These are phyloP conservation scores for Acanthamoeba royreba DNA, from an alignment of 208 protist genomes.

Conservation along the genomic window DNA sequence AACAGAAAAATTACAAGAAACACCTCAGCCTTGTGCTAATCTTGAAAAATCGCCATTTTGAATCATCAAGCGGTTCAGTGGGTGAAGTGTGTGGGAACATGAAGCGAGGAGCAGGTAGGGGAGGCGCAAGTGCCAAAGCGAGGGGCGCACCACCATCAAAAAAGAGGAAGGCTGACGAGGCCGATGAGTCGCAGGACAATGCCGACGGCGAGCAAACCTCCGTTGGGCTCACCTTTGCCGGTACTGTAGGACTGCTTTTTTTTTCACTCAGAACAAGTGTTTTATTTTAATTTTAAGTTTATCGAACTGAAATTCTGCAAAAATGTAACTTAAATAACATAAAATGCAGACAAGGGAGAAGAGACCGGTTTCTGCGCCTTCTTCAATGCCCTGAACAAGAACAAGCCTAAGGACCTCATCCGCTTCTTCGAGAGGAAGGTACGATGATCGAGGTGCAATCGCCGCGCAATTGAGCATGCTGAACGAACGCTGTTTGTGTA, in stretches of 20 bases:
- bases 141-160: neutral
- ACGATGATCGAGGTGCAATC: neutral
- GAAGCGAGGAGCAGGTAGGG: too few species aligned
- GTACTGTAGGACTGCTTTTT: neutral
- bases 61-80: too few species aligned
- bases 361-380: conserved; percentile 1
- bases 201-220: neutral
- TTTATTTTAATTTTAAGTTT: neutral
- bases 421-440: conserved; percentile 30
- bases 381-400: neutral
- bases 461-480: neutral
- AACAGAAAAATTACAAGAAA: too few species aligned
- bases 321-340: neutral
- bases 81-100: too few species aligned
- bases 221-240: neutral
- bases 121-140: too few species aligned
- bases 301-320: neutral
- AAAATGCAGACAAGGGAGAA: neutral
- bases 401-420: conserved; percentile 2
- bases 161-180: neutral
- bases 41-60: too few species aligned
- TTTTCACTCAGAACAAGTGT: neutral
- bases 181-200: neutral
- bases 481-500: neutral
- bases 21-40: too few species aligned